Conservation (phyloP, 1,284 basidiomycete species). For the Bondarzewia mesenterica region DNA sequence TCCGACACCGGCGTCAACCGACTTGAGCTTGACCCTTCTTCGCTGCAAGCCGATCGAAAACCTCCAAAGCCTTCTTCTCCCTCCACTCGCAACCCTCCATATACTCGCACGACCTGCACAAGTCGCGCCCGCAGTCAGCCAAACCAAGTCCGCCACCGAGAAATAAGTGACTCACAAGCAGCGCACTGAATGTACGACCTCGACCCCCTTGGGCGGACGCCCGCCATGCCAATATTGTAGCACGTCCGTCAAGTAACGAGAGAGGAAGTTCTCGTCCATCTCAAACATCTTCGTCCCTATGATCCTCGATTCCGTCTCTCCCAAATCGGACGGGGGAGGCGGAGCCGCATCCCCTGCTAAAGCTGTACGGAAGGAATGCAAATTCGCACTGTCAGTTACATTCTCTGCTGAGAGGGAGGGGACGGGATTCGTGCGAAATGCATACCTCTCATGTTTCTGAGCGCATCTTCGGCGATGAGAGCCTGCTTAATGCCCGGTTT, state of each 20-base stretch:
- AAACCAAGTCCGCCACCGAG: neutral
- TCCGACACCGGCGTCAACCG: no score
- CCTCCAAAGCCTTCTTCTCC: conserved; percentile 52
- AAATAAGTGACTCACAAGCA: conserved; percentile 51
- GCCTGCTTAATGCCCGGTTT: no score
- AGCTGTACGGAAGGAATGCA: no score
- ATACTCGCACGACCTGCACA: conserved; percentile 71
- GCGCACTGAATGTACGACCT: conserved; percentile 46
- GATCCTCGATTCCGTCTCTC: conserved; percentile 27
- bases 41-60: neutral
- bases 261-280: conserved; percentile 50
- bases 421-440: no score
- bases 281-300: conserved; percentile 62
- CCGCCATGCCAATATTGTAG: conserved; percentile 72
- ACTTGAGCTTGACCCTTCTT: no score
- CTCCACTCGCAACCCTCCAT: conserved; percentile 78
- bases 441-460: no score
- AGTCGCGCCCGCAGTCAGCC: conserved; percentile 2
- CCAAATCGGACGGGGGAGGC: no score
- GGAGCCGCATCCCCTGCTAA: no score
- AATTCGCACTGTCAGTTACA: no score
- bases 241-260: conserved; percentile 46
- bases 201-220: conserved; percentile 62
- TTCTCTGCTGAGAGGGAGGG: no score
- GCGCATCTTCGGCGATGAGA: no score